Evolutionary conservation across 2,329 filamentous ascomycete species (phyloP).

Genomic region (Pyricularia pennisetigena): DNA sequence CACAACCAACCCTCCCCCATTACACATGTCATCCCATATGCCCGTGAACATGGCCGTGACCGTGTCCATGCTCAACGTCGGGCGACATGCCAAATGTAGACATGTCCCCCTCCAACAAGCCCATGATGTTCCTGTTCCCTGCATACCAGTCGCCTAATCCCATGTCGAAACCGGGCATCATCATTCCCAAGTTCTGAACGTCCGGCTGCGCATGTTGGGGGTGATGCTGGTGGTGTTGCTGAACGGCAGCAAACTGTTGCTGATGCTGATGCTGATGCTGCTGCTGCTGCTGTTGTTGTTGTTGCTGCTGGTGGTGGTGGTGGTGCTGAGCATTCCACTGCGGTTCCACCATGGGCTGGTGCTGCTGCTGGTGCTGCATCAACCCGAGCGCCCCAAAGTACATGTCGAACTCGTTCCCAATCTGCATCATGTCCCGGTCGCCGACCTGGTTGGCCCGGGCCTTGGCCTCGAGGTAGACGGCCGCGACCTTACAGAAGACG

Average conservation of each 20-base stretch:
- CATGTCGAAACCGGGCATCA: not conserved
- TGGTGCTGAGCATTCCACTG: not conserved
- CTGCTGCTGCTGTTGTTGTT: not conserved
- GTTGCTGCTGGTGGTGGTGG: not conserved
- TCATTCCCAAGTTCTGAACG: too few species aligned
- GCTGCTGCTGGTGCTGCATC: not conserved
- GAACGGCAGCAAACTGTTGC: not conserved
- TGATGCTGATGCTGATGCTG: not conserved
- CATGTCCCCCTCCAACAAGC: not conserved
- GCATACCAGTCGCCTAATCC: not conserved
- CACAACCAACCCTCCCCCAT: too few species aligned
- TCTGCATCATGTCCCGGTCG: constrained; percentile 2
- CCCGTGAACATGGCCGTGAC: too few species aligned
- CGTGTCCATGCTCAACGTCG: not conserved
- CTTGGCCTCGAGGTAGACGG: constrained; percentile 3
- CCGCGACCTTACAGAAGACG: constrained; percentile 1
- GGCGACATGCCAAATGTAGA: not conserved
- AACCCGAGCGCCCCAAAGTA: not conserved
- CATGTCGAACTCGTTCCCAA: not conserved
- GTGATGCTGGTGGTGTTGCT: too few species aligned
- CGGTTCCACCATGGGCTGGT: too few species aligned
- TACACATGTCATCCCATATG: too few species aligned
- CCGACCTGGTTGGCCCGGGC: not conserved
- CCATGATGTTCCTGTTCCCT: not conserved
- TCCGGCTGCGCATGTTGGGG: too few species aligned